These are phyloP conservation scores for Pseudogymnoascus sp. DNA, from an alignment of 2,329 filamentous ascomycete species.

Conservation along the genomic window DNA sequence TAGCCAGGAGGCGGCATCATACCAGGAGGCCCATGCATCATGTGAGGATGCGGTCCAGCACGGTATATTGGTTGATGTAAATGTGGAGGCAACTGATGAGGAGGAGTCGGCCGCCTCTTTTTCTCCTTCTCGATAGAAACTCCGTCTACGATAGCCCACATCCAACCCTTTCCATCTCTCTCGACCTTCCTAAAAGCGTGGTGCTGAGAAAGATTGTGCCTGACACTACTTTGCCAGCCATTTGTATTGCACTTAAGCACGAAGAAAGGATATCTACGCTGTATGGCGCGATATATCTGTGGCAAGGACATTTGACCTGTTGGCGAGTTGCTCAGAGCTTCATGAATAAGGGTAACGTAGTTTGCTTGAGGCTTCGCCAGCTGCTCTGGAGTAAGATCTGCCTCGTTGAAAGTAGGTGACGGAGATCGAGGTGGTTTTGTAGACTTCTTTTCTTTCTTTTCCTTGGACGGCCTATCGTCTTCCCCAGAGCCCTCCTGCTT, in stretches of 20 bases:
- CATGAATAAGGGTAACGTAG: conserved; percentile 49
- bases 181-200: conserved; percentile 46
- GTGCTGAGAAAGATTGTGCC: conserved; percentile 50
- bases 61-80: conserved; percentile 24
- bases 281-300: conserved; percentile 51
- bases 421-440: conserved; percentile 34
- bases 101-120: conserved; percentile 35
- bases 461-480: conserved; percentile 31
- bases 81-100: conserved; percentile 25
- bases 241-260: conserved; percentile 43
- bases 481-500: conserved; percentile 47
- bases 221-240: conserved; percentile 55
- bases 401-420: conserved; percentile 43
- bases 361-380: conserved; percentile 55
- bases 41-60: conserved; percentile 18
- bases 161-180: conserved; percentile 45
- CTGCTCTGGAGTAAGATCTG: conserved; percentile 61
- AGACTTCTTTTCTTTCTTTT: conserved; percentile 50
- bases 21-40: conserved; percentile 17
- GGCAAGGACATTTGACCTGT: conserved; percentile 45
- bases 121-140: conserved; percentile 49
- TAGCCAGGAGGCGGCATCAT: conserved; percentile 22
- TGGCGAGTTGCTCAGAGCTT: conserved; percentile 42
- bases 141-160: conserved; percentile 45
- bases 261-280: conserved; percentile 49